phyloP scores from a whole-genome alignment of 192 early-diverging fungal species.

The Phlyctochytrium planicorne region DNA sequence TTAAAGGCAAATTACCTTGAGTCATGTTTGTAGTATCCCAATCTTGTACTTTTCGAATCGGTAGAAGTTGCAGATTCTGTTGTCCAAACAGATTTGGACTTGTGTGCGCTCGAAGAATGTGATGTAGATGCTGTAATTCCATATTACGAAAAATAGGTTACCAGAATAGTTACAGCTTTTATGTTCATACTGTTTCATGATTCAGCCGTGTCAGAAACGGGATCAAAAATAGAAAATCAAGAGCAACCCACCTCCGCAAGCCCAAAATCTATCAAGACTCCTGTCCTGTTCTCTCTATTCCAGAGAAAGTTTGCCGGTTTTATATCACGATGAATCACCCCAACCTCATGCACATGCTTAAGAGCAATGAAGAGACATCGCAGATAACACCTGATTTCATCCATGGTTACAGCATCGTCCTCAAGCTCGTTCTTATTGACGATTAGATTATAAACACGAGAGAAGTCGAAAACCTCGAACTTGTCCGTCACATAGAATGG shows the following conservation, averaged over 20 bases:
- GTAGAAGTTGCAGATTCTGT: too few relatives aligned
- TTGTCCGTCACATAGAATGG: conserved; percentile 84
- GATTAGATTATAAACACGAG: neutral
- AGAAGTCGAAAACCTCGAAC: conserved; percentile 60
- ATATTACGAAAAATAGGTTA: too few relatives aligned
- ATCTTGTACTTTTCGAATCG: neutral
- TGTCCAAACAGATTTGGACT: too few relatives aligned
- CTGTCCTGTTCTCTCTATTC: conserved; percentile 61
- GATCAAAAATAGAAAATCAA: too few relatives aligned
- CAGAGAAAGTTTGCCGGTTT: conserved; percentile 97
- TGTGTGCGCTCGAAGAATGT: too few relatives aligned
- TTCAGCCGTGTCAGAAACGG: too few relatives aligned
- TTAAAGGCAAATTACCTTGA: conserved; percentile 45
- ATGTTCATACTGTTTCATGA: too few relatives aligned
- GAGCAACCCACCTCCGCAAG: conserved; percentile 73
- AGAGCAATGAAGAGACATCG: conserved; percentile 70
- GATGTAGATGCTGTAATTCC: too few relatives aligned
- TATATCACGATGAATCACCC: conserved; percentile 88
- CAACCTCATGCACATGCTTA: conserved; percentile 63
- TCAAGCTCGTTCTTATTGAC: conserved; percentile 61
- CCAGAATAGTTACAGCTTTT: too few relatives aligned
- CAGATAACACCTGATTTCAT: conserved; percentile 78
- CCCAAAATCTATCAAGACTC: conserved; percentile 92
- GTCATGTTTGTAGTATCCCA: conserved; percentile 57
- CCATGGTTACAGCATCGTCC: conserved; percentile 43